Percentiles rank a stretch among this genome's conserved stretches.
Evolutionary conservation across 108 stramenopile species (phyloP).

Genomic region (Skeletonema menzelii): DNA sequence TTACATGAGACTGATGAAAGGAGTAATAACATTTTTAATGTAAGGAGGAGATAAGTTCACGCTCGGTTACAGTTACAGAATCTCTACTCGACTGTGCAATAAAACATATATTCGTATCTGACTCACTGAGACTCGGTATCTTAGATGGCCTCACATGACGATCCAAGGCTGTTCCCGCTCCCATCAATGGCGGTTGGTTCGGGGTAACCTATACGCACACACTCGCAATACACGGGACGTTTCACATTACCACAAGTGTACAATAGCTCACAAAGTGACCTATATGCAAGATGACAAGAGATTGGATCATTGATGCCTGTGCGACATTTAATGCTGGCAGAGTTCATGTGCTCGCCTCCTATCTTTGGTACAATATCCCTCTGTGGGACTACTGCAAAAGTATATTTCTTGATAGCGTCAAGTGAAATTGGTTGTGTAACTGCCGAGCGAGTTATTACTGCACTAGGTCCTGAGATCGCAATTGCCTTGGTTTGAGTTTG

Average conservation of each 20-base stretch:
- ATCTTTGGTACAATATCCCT: constrained; percentile 30
- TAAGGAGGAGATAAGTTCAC: too few species aligned
- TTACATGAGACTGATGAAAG: too few species aligned
- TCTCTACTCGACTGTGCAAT: too few species aligned
- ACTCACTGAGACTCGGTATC: too few species aligned
- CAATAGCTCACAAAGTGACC: constrained; percentile 28
- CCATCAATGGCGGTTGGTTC: constrained; percentile 10
- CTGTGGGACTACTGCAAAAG: constrained; percentile 31
- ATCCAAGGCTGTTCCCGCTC: neutral
- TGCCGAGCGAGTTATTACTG: constrained; percentile 25
- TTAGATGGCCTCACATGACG: neutral
- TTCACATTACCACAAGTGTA: constrained; percentile 23
- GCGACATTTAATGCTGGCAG: constrained; percentile 13
- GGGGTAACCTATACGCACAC: constrained; percentile 10
- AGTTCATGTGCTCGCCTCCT: constrained; percentile 11
- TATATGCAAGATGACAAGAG: constrained; percentile 7
- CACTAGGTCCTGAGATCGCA: constrained; percentile 38
- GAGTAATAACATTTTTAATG: too few species aligned
- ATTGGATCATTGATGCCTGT: constrained; percentile 2
- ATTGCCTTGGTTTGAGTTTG: constrained; percentile 27
- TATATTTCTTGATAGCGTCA: constrained; percentile 14
- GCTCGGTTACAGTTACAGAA: too few species aligned
- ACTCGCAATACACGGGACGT: constrained; percentile 24
- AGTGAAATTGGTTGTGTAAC: constrained; percentile 21
- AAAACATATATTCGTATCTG: too few species aligned